Conservation (phyloP, 208 protist species). For the Crithidia bombi region DNA sequence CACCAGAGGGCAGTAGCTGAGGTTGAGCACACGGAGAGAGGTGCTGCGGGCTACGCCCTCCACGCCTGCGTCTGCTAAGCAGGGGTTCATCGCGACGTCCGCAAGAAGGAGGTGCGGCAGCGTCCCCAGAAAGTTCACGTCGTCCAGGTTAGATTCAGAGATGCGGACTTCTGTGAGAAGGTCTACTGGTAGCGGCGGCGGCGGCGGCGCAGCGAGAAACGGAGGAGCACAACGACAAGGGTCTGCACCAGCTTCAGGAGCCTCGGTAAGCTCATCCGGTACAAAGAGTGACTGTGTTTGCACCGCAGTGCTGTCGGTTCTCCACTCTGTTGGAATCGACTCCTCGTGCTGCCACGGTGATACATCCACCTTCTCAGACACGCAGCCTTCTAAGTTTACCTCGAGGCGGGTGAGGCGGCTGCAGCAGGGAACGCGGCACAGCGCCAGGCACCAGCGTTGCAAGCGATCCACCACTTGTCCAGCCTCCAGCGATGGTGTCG, state of each 20-base stretch:
- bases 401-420: background rate
- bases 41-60: conserved; percentile 9
- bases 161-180: conserved; percentile 14
- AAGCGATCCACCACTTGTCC: background rate
- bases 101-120: conserved; percentile 15
- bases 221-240: too few relatives aligned
- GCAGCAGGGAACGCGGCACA: background rate
- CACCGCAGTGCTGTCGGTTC: too few relatives aligned
- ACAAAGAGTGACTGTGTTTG: too few relatives aligned
- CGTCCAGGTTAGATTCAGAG: conserved; percentile 1
- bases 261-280: too few relatives aligned
- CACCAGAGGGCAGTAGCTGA: conserved; percentile 11
- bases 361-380: background rate
- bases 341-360: background rate
- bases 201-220: background rate
- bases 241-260: too few relatives aligned
- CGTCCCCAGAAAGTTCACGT: conserved; percentile 9
- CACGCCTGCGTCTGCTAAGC: conserved; percentile 10
- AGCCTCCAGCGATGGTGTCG: too few relatives aligned
- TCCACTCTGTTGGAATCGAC: too few relatives aligned
- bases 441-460: background rate
- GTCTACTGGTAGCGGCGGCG: background rate
- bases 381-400: conserved; percentile 18
- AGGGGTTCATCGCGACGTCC: conserved; percentile 6
- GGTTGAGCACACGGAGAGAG: conserved; percentile 10